phyloP scores from a whole-genome alignment of 805 yeast genomes.

The Torulaspora quercuum region DNA sequence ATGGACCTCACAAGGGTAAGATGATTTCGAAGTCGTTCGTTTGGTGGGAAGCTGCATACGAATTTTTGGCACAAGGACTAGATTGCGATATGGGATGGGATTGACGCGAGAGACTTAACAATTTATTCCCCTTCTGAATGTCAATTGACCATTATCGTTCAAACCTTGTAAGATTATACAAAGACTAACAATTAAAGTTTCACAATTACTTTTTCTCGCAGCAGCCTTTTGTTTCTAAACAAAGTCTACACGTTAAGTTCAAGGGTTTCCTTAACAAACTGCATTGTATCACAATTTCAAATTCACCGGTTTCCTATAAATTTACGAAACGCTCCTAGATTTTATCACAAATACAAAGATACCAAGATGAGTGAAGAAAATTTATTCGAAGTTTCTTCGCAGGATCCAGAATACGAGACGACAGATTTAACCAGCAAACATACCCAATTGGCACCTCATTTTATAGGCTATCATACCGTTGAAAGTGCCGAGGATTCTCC shows the following conservation, averaged over 20 bases:
- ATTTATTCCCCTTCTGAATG: too few species aligned
- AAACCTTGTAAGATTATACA: neutral
- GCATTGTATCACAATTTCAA: constrained; percentile 6
- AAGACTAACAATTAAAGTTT: constrained; percentile 13
- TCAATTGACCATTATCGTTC: neutral
- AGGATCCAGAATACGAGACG: constrained; percentile 21
- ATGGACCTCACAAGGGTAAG: too few species aligned
- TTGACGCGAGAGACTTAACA: too few species aligned
- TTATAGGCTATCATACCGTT: constrained; percentile 76
- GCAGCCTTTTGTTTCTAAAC: constrained; percentile 15
- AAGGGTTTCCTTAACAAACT: constrained; percentile 10
- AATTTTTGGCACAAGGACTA: too few species aligned
- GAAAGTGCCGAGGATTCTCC: constrained; percentile 71
- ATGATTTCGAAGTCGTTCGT: too few species aligned
- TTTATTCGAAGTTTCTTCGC: constrained; percentile 38
- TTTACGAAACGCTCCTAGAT: too few species aligned
- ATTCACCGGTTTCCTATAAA: constrained; percentile 1
- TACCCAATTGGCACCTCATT: constrained; percentile 59
- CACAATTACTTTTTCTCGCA: constrained; percentile 14
- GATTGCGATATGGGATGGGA: too few species aligned
- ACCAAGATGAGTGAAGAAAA: constrained; percentile 41
- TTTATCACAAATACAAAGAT: constrained; percentile 3
- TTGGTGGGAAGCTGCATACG: too few species aligned
- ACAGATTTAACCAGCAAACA: constrained; percentile 37
- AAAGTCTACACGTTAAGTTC: constrained; percentile 15